These are phyloP conservation scores for Camelina sativa DNA, from an alignment of 345 rosid species.

Conservation along the genomic window DNA sequence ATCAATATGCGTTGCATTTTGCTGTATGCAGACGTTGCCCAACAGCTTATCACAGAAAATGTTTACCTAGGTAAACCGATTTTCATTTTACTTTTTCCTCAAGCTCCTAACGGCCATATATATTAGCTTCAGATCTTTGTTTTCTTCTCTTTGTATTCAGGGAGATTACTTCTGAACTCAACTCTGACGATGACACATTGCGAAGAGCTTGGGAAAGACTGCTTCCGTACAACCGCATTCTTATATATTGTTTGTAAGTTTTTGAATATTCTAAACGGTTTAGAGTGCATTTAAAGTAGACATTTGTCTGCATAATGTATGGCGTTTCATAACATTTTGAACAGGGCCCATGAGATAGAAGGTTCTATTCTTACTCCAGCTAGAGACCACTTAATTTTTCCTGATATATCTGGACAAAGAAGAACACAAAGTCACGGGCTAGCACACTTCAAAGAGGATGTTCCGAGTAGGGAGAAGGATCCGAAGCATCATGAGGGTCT, in stretches of 20 bases:
- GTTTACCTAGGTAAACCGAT: conserved; percentile 62
- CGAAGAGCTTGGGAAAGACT: conserved; percentile 66
- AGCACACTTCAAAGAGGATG: conserved; percentile 22
- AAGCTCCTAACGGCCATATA: conserved; percentile 17
- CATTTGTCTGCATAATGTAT: conserved; percentile 19
- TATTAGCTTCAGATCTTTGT: conserved; percentile 16
- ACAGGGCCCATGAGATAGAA: conserved; percentile 63
- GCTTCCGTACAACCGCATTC: conserved; percentile 57
- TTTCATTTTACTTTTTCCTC: conserved; percentile 5
- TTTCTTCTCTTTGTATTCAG: conserved; percentile 28
- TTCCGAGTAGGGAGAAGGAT: conserved; percentile 3
- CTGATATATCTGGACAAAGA: conserved; percentile 42
- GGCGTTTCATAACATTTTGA: conserved; percentile 31
- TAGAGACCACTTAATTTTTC: conserved; percentile 71
- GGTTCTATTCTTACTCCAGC: conserved; percentile 51
- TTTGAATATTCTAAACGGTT: background rate
- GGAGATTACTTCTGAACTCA: conserved; percentile 53
- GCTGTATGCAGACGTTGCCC: conserved; percentile 85
- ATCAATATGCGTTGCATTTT: conserved; percentile 53
- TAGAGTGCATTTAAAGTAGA: conserved; percentile 6
- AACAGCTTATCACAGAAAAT: conserved; percentile 68
- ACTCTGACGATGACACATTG: conserved; percentile 31
- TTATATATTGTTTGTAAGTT: conserved; percentile 75
- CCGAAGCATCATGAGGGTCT: conserved; percentile 5
- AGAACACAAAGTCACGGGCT: conserved; percentile 35